phyloP scores from a whole-genome alignment of 441 rosid species.

The Rhodomyrtus psidioides region DNA sequence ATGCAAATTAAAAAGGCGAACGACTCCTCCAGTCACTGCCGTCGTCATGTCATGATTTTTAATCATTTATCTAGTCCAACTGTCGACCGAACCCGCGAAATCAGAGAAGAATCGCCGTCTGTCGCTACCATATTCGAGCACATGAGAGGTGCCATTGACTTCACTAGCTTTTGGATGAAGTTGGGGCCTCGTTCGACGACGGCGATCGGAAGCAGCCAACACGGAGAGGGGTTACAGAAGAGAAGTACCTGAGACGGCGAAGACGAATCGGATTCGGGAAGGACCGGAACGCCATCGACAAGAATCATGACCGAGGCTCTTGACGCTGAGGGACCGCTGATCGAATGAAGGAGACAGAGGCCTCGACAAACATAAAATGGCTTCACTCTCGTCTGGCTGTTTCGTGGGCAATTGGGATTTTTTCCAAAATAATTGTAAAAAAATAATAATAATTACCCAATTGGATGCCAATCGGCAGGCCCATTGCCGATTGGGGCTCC shows the following conservation, averaged over 20 bases:
- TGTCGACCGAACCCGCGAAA: background rate
- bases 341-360: background rate
- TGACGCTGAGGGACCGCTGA: background rate
- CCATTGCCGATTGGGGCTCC: too few relatives aligned
- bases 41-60: background rate
- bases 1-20: background rate
- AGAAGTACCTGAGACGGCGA: background rate
- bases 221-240: background rate
- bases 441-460: too few relatives aligned
- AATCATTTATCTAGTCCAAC: background rate
- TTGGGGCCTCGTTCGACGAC: background rate
- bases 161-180: background rate
- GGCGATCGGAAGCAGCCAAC: background rate
- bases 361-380: too few relatives aligned
- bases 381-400: background rate
- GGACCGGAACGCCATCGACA: background rate
- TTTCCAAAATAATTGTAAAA: too few relatives aligned
- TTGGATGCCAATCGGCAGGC: too few relatives aligned
- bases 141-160: background rate
- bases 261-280: background rate
- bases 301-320: background rate
- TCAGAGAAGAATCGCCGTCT: background rate
- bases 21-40: background rate
- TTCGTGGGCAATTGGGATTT: too few relatives aligned
- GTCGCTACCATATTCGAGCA: background rate